A percentile compares a stretch with the other conserved stretches of the same genome.
Conservation (phyloP, 75 land plant species). For the Adiantum capillusveneris region DNA sequence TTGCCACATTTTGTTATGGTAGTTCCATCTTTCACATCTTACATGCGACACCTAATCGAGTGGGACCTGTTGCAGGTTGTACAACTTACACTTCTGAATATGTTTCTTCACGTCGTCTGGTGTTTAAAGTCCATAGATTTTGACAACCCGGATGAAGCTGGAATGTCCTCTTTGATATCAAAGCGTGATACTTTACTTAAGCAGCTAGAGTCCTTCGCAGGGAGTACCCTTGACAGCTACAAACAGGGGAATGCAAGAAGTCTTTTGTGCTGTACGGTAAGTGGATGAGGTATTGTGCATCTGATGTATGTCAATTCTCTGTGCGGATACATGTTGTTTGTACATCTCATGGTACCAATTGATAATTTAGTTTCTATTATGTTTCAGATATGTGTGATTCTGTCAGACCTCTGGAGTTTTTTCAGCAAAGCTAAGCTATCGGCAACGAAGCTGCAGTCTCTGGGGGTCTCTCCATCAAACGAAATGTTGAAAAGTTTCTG, state of each 20-base stretch:
- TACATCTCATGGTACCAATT: not conserved
- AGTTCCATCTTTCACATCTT: not conserved
- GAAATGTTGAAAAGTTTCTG: constrained; percentile 60
- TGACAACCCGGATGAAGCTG: constrained; percentile 51
- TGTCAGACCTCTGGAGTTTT: constrained; percentile 75
- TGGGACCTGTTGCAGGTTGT: constrained; percentile 52
- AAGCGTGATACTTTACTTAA: constrained; percentile 48
- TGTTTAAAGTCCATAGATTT: constrained; percentile 42
- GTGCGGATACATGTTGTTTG: too few relatives aligned
- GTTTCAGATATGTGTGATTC: constrained; percentile 60
- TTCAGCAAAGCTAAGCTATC: constrained; percentile 55
- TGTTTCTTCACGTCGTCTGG: constrained; percentile 75
- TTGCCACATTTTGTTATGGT: too few relatives aligned
- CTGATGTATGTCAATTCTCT: too few relatives aligned
- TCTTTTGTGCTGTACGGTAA: constrained; percentile 3
- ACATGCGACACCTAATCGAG: not conserved
- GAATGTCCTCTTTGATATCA: constrained; percentile 34
- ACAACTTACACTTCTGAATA: constrained; percentile 62
- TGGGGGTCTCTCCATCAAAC: constrained; percentile 63
- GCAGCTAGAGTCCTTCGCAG: constrained; percentile 41
- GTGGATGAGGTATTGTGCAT: too few relatives aligned
- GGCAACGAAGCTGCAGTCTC: constrained; percentile 50
- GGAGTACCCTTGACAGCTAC: constrained; percentile 27
- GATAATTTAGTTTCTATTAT: not conserved
- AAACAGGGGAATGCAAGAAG: constrained; percentile 23